Evolutionary conservation across 2,329 filamentous ascomycete species (phyloP).

Genomic region (Sclerotinia borealis): DNA sequence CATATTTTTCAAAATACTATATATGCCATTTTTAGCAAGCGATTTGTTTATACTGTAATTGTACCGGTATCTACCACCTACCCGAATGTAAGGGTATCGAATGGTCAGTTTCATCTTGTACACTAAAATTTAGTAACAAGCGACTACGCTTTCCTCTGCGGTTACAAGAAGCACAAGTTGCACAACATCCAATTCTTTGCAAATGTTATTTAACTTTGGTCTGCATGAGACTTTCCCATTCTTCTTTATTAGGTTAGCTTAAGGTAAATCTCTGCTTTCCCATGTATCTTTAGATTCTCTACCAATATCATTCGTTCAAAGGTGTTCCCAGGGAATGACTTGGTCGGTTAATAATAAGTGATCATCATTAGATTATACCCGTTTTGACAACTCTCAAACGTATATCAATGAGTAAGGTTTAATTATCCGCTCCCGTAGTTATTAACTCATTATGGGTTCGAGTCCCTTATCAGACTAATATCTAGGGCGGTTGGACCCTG

Average conservation of each 20-base stretch:
- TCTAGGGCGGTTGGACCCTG: neutral
- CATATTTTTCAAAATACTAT: too few species aligned
- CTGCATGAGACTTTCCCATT: neutral
- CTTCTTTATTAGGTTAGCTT: neutral
- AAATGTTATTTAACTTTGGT: neutral
- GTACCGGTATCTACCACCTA: too few species aligned
- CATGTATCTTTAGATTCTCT: too few species aligned
- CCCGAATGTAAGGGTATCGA: neutral
- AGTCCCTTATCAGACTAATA: neutral
- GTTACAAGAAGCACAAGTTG: constrained; percentile 1
- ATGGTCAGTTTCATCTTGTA: neutral
- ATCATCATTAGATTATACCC: too few species aligned
- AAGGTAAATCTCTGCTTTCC: neutral
- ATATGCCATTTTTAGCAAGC: neutral
- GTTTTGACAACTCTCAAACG: too few species aligned
- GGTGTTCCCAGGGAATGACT: too few species aligned
- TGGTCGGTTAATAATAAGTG: too few species aligned
- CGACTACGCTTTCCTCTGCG: neutral
- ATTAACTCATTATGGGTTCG: neutral
- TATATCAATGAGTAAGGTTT: neutral
- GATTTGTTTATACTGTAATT: neutral
- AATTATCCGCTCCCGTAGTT: neutral
- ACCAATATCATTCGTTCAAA: too few species aligned
- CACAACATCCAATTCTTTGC: constrained; percentile 1
- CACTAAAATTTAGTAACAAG: too few species aligned